These are phyloP conservation scores for Euphorbia lathyris DNA, from an alignment of 345 rosid genomes.

Conservation along the genomic window DNA sequence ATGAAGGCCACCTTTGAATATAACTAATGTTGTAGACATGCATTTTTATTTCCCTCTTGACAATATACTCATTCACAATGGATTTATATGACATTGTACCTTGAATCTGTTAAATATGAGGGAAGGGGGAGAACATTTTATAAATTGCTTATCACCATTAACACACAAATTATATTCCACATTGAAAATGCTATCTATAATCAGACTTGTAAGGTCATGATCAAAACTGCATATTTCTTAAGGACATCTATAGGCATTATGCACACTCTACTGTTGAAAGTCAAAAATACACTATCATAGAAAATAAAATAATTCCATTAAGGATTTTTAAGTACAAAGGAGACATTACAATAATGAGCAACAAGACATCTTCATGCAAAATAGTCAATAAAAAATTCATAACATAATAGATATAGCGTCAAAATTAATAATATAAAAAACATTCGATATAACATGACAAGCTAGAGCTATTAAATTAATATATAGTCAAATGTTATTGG, in stretches of 20 bases:
- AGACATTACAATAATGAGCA: background rate
- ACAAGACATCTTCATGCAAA: background rate
- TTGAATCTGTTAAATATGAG: constrained; percentile 6
- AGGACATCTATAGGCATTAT: no score
- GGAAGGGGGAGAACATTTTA: background rate
- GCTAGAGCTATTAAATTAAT: background rate
- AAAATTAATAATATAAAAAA: background rate
- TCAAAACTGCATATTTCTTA: background rate
- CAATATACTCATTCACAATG: constrained; percentile 46
- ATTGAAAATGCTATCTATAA: background rate
- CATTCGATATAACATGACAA: background rate
- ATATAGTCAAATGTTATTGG: background rate
- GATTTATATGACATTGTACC: constrained; percentile 37
- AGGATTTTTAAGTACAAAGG: background rate
- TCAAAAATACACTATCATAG: no score
- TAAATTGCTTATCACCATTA: background rate
- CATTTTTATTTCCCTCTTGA: constrained; percentile 26
- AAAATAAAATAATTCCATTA: background rate
- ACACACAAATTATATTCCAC: background rate
- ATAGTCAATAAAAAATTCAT: background rate
- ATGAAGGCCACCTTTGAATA: constrained; percentile 17
- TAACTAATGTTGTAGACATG: constrained; percentile 31
- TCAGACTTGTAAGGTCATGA: background rate
- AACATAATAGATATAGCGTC: background rate
- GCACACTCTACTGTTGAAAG: no score